Base-by-base conservation (phyloP, 345 rosid genomes). In the Pistacia integerrima region DNA sequence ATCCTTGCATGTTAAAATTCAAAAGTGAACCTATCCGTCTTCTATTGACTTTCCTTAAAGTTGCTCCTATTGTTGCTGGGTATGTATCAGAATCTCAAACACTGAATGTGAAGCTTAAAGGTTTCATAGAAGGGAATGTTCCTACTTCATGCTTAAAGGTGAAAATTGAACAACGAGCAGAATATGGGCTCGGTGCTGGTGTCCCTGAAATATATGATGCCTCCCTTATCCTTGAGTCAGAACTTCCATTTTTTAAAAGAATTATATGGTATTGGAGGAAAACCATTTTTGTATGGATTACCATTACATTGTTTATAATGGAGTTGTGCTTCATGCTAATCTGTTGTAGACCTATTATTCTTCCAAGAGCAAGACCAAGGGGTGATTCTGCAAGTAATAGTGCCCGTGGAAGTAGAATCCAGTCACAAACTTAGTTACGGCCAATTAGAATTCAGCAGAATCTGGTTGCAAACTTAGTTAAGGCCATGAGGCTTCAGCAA, bases 201-300 rank as follows among this genome's bases (percentile, higher is more conserved):
- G 79, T 95, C 63, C 99, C 97, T 33, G 96, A 93, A 86, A 79
- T 93, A 68, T 88, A 92, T 14, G 90, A 85, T n/a, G 91, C 96
- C 4, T 88, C 88, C 11, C 65, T 93, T 58, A 66, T 75, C 46
- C 87, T 93, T 11, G 82, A 88, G 64, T 88, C 98, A 0, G 84
- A 87, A 57, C 91, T 89, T 72, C 88, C 93, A 59, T 77, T 92
- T 7, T 77, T 89, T 2, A 87, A 66, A 78, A 88, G 90, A 85
- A 63, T 90, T n/a, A 72, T 93, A 72, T 93, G 93, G 98, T 78
- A 69, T 56, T 90, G 98, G 97, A 88, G 77, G 88, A 93, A 66
- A 72, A 92, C 97, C 70, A 55, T 90, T 51, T 92, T 88, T 17
- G 74, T 90, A 35, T 95, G 96, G 97, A 75, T 84, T 35, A 79